Evolutionary conservation across 257 asterid species (phyloP), one percentile per base, ranked within the genome.

Genomic region (Solanum chmielewskii): DNA sequence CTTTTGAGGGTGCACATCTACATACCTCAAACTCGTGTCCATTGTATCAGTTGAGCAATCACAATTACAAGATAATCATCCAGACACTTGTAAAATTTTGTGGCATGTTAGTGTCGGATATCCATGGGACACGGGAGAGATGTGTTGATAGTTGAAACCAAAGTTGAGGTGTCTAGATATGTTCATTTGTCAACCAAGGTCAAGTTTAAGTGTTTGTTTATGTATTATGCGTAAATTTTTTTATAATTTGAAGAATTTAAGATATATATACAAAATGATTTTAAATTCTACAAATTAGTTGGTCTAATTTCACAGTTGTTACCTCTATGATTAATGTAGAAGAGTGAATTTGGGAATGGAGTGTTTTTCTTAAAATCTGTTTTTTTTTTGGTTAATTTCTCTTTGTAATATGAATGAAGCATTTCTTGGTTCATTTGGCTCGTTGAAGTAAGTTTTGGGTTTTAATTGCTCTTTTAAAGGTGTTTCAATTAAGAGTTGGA

Each of bases 401-500:
- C 41, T 77, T 73, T 25, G 33, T 77, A 44, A 15, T 44, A 15
- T 15, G 56, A 21, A 27, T 3, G 39, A 77, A 64, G 56, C 2
- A 5, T 78, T 78, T 78, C 35, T 15, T 25, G 84, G 66, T 78
- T 45, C 66, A 45, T 78, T 68, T 78, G 84, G 25, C 27, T 78
- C 31, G 9, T 10, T 15, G 42, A 27, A 78, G 66, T 45, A 45
- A 25, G 47, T 27, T 27, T 9, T 49, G 14, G 39, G 7, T 44
- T 78, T 42, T 25, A 78, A 77, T 76, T 80, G 60, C 25, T 33
- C 11, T 45, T 56, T 64, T 18, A 83, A 78, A 97, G 99, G 99
- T 89, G 91, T 94, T 97, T 91, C 99, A 97, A 94, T 86, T 94
- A 83, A 91, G 92, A 91, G 98, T 92, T 25, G 91, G 92, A 83